Evolutionary conservation across 768 basidiomycete genomes (phyloP), one percentile per base, ranked within the genome.

Genomic region (Suillus sp.): DNA sequence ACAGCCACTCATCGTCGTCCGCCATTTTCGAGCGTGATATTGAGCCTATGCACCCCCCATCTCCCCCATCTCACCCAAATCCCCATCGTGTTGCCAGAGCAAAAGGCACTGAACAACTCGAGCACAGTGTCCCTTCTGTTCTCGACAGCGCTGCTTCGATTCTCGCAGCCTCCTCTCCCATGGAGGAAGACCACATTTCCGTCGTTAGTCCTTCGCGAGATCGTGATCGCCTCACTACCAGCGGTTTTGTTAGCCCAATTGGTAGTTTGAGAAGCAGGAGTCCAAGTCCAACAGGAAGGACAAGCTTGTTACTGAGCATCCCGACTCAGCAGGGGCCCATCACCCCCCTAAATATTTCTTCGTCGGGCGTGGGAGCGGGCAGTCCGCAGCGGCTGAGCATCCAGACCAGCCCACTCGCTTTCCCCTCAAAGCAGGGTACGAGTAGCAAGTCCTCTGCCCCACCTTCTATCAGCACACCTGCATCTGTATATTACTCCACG

Each of bases 11-110:
- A 0, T 92, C 91, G 0, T 92, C 91, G 0, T 94, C 92, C 1
- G 93, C 93, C 42, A 96, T 95, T 62, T 96, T 96, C 64, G 93
- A 96, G 76, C 86, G 93, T 40, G 93, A 96, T 73, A 93, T 96
- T 66, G 93, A 95, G 67, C 88, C 88, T 18, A 60, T 76, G 1
- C 69, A 71, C 6, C 71, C 74, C 0, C 70, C 72, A 68, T 82
- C 77, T 38, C 82, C 70, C 64, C 75, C 62, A 51, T 58, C 74
- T 76, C 69, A 78, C 74, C 71, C 68, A 32, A 88, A 92, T 70
- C 91, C 92, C 0, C 92, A 92, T 72, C 84, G 88, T 34, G 89
- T 86, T 58, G 84, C 91, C 0, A 83, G 91, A 45, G 85, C 87
- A 22, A 90, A 90, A 73, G 80, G 81, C 38, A 89, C 89, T 0